Evolutionary conservation across 2,329 filamentous ascomycete genomes (phyloP).

Genomic region (Ciborinia camelliae): DNA sequence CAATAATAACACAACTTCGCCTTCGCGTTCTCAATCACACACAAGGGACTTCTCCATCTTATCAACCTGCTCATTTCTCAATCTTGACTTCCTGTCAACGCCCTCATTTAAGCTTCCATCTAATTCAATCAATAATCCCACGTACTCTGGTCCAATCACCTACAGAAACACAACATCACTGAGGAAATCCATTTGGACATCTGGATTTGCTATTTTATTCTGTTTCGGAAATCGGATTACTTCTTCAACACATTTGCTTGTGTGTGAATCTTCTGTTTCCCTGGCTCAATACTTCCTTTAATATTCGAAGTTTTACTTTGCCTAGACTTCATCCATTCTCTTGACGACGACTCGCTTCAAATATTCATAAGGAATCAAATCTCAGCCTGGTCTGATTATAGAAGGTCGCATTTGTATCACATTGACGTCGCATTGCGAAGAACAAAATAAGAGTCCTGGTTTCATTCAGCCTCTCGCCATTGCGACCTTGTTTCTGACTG

Average conservation of each 20-base stretch:
- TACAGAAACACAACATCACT: neutral
- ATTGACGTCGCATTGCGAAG: slow-evolving; percentile 3
- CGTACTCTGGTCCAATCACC: neutral
- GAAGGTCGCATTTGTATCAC: slow-evolving; percentile 12
- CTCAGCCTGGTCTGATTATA: slow-evolving; percentile 9
- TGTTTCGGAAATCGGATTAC: slow-evolving; percentile 4
- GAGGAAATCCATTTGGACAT: neutral
- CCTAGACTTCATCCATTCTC: slow-evolving; percentile 11
- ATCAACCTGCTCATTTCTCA: slow-evolving; percentile 2
- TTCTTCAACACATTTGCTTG: neutral
- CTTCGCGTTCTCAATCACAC: neutral
- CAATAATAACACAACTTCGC: neutral
- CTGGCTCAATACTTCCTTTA: neutral
- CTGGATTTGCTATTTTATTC: neutral
- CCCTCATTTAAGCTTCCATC: neutral
- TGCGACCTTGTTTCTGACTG: slow-evolving; percentile 24
- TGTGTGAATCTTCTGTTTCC: neutral
- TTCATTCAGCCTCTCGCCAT: slow-evolving; percentile 22
- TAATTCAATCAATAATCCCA: neutral
- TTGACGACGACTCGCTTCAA: neutral
- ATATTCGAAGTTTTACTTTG: slow-evolving; percentile 7
- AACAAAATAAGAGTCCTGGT: neutral
- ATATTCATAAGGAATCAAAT: neutral
- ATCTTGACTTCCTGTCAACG: slow-evolving; percentile 9
- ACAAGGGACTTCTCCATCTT: neutral